Evolutionary conservation across 2,329 filamentous ascomycete genomes (phyloP).

Genomic region (Verticillium zaregamsianum): DNA sequence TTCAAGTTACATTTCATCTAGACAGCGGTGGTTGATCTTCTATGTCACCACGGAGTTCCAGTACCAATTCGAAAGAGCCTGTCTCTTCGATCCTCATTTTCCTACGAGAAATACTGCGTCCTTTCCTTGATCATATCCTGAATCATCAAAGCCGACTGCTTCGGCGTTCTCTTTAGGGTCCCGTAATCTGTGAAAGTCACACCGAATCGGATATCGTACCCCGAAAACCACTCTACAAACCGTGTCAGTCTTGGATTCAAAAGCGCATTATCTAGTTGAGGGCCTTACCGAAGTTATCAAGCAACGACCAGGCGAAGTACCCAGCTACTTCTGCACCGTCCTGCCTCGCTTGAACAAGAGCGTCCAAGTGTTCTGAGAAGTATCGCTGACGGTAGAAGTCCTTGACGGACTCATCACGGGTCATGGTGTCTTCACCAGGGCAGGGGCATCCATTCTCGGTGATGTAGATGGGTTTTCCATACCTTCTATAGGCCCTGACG

Average conservation of each 20-base stretch:
- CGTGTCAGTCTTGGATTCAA: background rate
- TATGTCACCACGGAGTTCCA: background rate
- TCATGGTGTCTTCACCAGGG: slow-evolving; percentile 71
- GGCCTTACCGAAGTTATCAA: slow-evolving; percentile 70
- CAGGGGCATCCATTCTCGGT: slow-evolving; percentile 87
- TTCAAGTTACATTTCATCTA: background rate
- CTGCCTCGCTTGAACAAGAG: slow-evolving; percentile 69
- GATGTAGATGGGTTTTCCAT: slow-evolving; percentile 72
- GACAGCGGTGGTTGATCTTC: background rate
- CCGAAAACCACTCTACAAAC: slow-evolving; percentile 69
- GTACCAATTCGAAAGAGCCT: background rate
- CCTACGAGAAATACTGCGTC: background rate
- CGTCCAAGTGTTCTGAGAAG: slow-evolving; percentile 71
- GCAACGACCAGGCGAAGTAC: slow-evolving; percentile 82
- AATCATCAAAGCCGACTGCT: slow-evolving; percentile 45
- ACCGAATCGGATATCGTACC: slow-evolving; percentile 81
- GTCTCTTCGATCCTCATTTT: background rate
- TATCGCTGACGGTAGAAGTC: slow-evolving; percentile 81
- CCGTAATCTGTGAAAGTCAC: slow-evolving; percentile 81
- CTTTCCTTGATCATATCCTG: slow-evolving; percentile 13
- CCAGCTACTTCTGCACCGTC: slow-evolving; percentile 74
- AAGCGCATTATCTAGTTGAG: background rate
- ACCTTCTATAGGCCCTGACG: slow-evolving; percentile 73
- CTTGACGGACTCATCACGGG: slow-evolving; percentile 56
- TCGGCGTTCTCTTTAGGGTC: slow-evolving; percentile 69